Evolutionary conservation across 768 basidiomycete species (phyloP), one percentile per base, ranked within the genome.

Genomic region (Termitomyces sp.): DNA sequence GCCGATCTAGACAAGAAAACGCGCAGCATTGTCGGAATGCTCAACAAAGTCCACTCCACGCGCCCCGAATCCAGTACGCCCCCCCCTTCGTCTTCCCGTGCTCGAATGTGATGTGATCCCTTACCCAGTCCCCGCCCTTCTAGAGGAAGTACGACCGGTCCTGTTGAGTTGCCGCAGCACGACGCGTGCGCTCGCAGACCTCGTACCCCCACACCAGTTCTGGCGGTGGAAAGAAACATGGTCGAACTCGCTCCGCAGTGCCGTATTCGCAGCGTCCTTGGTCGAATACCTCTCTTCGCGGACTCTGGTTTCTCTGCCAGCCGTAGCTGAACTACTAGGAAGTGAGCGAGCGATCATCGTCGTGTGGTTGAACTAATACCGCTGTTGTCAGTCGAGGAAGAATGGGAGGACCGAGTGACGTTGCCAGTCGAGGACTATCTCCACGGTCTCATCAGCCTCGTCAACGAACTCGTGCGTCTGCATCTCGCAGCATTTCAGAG

Each of bases 151-250:
- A 14, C 76, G 73, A 39, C 84, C 87, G 2, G 72, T 82, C 9
- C 66, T 92, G 29, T 65, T 70, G 12, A 79, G 79, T 61, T 92
- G 85, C 61, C 73, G 72, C 56, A 80, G 77, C 20, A 78, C 74
- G 8, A 78, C 69, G 10, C 71, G 74, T 24, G 74, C 75, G 1
- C 71, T 93, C n/a, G 84, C 83, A 6, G 70, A 64, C 5, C 75
- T 85, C 32, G 74, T 90, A 26, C 90, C 90, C 29, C 76, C 75
- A 31, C 83, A 87, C 62, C 87, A 91, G 61, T 84, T 89, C 59
- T 92, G 90, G 90, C 77, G 83, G 56, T 92, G 87, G 87, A 90
- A 88, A 67, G 88, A 91, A 26, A 83, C 88, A 83, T 92, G 90
- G 90, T 78, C 80, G 1, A 83, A 82, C 64, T 85, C 87, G 4